Evolutionary conservation across 208 protist species (phyloP).

Genomic region (Trypanosoma lewisi): DNA sequence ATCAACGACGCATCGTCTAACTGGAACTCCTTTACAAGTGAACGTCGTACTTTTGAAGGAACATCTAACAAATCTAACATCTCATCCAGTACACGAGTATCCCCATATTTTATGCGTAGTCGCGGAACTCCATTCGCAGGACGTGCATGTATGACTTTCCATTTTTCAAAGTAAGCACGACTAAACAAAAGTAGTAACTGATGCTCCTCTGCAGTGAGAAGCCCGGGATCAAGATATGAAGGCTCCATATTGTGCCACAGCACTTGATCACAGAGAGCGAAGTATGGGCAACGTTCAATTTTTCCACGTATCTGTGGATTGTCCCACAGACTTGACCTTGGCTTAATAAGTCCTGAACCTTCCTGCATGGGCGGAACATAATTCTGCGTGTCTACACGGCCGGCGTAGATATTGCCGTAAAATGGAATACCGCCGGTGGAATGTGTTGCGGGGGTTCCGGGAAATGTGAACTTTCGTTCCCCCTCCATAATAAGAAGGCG

Average conservation of each 20-base stretch:
- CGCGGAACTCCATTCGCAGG: conserved; percentile 51
- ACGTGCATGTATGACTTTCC: conserved; percentile 50
- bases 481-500: conserved; percentile 52
- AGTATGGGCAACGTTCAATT: conserved; percentile 80
- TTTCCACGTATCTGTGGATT: conserved; percentile 51
- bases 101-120: conserved; percentile 70
- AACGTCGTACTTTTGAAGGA: conserved; percentile 29
- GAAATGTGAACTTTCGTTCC: conserved; percentile 59
- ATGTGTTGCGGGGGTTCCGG: conserved; percentile 47
- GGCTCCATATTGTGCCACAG: conserved; percentile 90
- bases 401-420: conserved; percentile 84
- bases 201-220: conserved; percentile 81
- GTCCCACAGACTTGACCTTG: conserved; percentile 63
- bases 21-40: conserved; percentile 76
- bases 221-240: conserved; percentile 74
- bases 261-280: conserved; percentile 86
- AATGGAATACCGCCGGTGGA: conserved; percentile 75
- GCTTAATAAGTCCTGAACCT: conserved; percentile 40
- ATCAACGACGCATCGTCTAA: conserved; percentile 79
- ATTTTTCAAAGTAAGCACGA: conserved; percentile 88
- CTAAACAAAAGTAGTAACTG: conserved; percentile 82
- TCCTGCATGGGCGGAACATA: conserved; percentile 67
- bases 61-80: conserved; percentile 62
- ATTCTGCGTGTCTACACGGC: conserved; percentile 75
- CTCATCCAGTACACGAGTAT: conserved; percentile 50